Base-by-base conservation (phyloP, 257 asterid genomes). In the Verbascum thapsus region DNA sequence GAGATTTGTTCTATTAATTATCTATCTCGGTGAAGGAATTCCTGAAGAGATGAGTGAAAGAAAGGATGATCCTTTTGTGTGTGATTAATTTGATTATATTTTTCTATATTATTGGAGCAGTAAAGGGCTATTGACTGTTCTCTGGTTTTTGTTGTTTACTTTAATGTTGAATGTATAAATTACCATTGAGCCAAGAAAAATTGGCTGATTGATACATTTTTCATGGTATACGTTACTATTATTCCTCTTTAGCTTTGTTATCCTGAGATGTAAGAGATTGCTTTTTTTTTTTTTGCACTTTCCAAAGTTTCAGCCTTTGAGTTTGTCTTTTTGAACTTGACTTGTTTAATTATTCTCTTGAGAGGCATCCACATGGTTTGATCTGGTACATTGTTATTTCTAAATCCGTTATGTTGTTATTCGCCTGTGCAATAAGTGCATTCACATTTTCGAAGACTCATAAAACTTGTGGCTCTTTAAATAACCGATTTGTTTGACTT, bases 241-340 rank as follows among this genome's bases (percentile, higher is more conserved):
- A 11, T 38, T 44, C 66, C 23, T 58, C 22, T 20, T 53, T 51
- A 64, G 26, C 72, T 74, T 71, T 76, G 61, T 43, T 12, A 55
- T 40, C 49, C 18, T 23, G 54, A 41, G 53, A 70, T 72, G 69
- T 54, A 54, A 60, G 68, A 49, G 58, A 44, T 58, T 66, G 32
- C 68, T 15, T 50, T 22, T 38, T 37, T 65, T 48, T 40, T n/a
- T n/a, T 60, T 22, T 54, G 61, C 63, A 48, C 30, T 40, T 54
- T 51, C 42, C 16, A 26, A 8, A 41, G 34, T 38, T 63, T 69
- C 80, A 61, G 80, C 69, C 72, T 67, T 67, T 49, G 53, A 6
- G 55, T 57, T 32, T 19, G 13, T 52, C 61, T 30, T 38, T 59
- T 59, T 23, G 45, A 18, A 30, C 45, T 58, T 22, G 40, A 58